These are phyloP conservation scores for Lepidium campestre DNA, from an alignment of 441 rosid species.

Conservation along the genomic window DNA sequence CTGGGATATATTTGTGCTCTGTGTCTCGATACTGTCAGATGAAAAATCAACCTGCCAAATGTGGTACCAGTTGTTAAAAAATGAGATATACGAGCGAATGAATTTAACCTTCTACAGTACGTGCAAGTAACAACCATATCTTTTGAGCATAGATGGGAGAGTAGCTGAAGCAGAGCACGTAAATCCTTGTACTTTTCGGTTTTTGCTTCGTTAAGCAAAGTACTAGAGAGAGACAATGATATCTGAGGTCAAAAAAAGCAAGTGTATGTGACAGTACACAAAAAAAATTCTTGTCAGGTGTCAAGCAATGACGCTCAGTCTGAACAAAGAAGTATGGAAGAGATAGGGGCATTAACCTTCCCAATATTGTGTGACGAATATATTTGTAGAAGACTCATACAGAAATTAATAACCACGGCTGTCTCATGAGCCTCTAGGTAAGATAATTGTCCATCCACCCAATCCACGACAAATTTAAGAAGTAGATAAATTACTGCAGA, in stretches of 20 bases:
- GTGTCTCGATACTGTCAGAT: conserved; percentile 64
- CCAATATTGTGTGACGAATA: conserved; percentile 97
- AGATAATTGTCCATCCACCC: conserved; percentile 97
- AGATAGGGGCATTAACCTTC: conserved; percentile 47
- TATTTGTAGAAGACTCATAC: conserved; percentile 88
- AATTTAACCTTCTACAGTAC: not conserved
- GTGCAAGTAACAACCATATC: conserved; percentile 56
- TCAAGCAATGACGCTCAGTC: conserved; percentile 8
- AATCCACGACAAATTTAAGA: conserved; percentile 84
- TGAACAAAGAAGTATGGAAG: not conserved
- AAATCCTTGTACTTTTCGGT: conserved; percentile 84
- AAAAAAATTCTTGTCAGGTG: not conserved
- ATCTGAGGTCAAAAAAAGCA: conserved; percentile 37
- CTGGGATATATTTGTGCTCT: conserved; percentile 76
- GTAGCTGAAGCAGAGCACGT: conserved; percentile 97
- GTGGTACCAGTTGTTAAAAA: conserved; percentile 7
- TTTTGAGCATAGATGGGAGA: conserved; percentile 86
- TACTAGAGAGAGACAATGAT: conserved; percentile 69
- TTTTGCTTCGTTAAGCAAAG: conserved; percentile 76
- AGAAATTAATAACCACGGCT: conserved; percentile 66
- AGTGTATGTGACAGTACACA: conserved; percentile 4
- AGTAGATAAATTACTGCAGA: conserved; percentile 91
- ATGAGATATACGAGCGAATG: not conserved
- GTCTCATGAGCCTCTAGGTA: conserved; percentile 90
- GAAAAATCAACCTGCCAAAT: conserved; percentile 83